Evolutionary conservation across 306 rosid species (phyloP), one percentile per base, ranked within the genome.

Genomic region (cucumber (Cucumis sativus)): DNA sequence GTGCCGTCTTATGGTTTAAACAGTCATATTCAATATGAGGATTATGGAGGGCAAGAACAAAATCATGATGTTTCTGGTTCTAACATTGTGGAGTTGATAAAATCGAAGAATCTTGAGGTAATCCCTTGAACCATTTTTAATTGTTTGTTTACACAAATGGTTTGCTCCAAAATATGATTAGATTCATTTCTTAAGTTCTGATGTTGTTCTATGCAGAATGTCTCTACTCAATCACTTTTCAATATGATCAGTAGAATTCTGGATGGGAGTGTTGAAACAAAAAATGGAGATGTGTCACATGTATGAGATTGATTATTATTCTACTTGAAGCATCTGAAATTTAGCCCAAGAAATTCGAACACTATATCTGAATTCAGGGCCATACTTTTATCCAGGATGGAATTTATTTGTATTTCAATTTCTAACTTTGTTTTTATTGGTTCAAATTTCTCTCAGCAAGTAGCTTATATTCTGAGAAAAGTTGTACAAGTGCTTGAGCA

Each of bases 41-140:
- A 86, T 75, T 79, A 77, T 68, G 96, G 81, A 70, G 80, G 75
- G 80, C 84, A 82, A 77, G 92, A 85, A 51, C 45, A 72, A 80
- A 76, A 43, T 56, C 58, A 79, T 55, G 92, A 92, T 84, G 62
- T 91, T 77, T 88, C 90, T 78, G 88, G 86, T 80, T 86, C 85
- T 56, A 89, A 84, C 82, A 84, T 91, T 66, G 60, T 81, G 82
- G 97, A 92, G 57, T 79, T 89, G 78, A 84, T 89, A 35, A 91
- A 89, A 82, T 86, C 94, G 76, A 86, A 87, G 76, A 82, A 75
- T 84, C 87, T 92, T 80, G 93, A 92, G 76, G 99, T 96, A 86
- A 89, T 88, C 74, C 75, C 71, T 55, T 59, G 61, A 79, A 51
- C 85, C 30, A 18, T 18, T 17, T 81, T n/a, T 52, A 68, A 78